Base-by-base conservation (phyloP, 108 stramenopile genomes). In the Parietichytrium sp. region DNA sequence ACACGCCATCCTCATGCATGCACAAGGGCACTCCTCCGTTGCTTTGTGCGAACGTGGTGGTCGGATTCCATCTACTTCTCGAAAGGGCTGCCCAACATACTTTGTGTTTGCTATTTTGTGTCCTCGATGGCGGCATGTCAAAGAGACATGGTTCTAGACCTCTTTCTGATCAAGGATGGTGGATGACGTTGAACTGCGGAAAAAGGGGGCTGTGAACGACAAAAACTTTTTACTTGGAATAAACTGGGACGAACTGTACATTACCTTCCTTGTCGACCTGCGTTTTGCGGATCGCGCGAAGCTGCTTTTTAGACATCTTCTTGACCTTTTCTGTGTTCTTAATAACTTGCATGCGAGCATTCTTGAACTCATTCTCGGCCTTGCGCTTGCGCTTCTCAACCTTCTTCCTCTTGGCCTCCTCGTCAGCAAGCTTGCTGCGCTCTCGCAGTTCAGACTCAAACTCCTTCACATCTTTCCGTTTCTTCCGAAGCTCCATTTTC, bases 271-370 rank as follows among this genome's bases (percentile, higher is more conserved):
- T 26, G 49, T 49, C 47, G 23, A 79, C 51, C 49, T 50, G 79
- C 8, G 79, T 79, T 23, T 50, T 49, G 49, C 27, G 31, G 79
- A 79, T 49, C 0, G 27, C 27, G 49, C 79, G 79, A 29, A 79
- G 50, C 50, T 79, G 49, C 1, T 79, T 79, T 51, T 79, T 79
- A 27, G 79, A 79, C 50, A 79, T 51, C 29, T 27, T 26, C 50
- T 79, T 79, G 79, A 79, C n/a, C 49, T 49, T 79, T 7, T 51
- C 23, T n/a, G 49, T 18, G 79, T 79, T 79, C 52, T 23, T 52
- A 51, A 79, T 79, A 51, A 31, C 33, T 36, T 79, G 79, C 30
- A 29, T 51, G 3, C 15, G 30, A 15, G 30, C 79, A 51, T 29
- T 29, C 79, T 51, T 27, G 79, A 79, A 51, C 50, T 79, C 79